These are phyloP conservation scores for Vigna hirtella DNA, from an alignment of 306 rosid species.

Conservation along the genomic window DNA sequence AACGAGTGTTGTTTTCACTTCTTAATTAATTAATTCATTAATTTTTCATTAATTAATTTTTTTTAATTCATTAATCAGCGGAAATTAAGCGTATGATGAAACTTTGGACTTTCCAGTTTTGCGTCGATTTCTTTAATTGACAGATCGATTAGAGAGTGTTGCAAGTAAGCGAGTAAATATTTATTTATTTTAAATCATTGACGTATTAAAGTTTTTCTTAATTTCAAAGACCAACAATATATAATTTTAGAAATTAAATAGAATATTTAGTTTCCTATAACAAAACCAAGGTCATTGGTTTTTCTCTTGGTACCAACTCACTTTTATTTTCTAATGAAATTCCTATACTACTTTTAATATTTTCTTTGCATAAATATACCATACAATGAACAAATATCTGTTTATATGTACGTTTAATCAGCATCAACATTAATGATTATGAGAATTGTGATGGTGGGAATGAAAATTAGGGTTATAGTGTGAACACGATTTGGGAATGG, in stretches of 20 bases:
- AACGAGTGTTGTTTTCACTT: not conserved
- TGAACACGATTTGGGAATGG: slow-evolving; percentile 40
- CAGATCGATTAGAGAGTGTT: not conserved
- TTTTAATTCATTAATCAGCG: not conserved
- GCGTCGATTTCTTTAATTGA: not conserved
- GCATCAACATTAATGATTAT: not conserved
- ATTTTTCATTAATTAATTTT: not conserved
- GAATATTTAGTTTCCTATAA: no score
- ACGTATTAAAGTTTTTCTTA: no score
- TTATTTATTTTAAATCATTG: no score
- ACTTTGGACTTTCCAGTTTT: slow-evolving; percentile 37
- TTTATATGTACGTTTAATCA: not conserved
- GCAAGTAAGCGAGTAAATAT: not conserved
- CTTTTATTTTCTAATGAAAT: no score
- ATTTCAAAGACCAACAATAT: no score
- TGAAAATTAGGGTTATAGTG: slow-evolving; percentile 12
- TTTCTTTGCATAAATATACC: no score
- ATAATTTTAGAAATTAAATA: no score
- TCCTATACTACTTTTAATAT: no score
- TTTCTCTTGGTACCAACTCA: no score
- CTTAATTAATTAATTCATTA: not conserved
- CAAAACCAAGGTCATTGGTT: no score
- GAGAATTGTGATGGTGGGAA: no score
- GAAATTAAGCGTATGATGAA: slow-evolving; percentile 16
- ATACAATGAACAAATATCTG: no score